Conservation (phyloP, 768 basidiomycete genomes). For the Phaffia australis region DNA sequence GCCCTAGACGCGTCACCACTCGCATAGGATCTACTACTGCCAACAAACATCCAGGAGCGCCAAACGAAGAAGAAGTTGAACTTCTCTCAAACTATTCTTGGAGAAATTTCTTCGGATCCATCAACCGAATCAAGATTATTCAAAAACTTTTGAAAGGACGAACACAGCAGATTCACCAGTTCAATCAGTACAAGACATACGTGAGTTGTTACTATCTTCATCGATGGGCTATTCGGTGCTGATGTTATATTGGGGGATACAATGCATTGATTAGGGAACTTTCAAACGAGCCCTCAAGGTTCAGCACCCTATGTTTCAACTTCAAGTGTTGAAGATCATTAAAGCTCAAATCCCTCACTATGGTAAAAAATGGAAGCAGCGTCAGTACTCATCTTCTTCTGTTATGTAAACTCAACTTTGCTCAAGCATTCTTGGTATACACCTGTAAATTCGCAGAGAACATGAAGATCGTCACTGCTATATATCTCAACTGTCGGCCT, state of each 20-base stretch:
- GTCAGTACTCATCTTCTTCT: constrained; percentile 43
- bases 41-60: constrained; percentile 18
- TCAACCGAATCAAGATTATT: constrained; percentile 96
- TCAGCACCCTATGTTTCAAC: constrained; percentile 82
- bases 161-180: constrained; percentile 86
- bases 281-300: constrained; percentile 89
- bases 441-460: constrained; percentile 54
- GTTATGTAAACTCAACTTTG: neutral
- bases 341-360: constrained; percentile 99
- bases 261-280: constrained; percentile 55
- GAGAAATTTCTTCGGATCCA: constrained; percentile 93
- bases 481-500: constrained; percentile 93
- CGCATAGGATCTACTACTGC: constrained; percentile 10
- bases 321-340: constrained; percentile 90
- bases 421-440: constrained; percentile 4
- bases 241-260: neutral
- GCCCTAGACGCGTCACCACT: constrained; percentile 50
- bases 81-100: constrained; percentile 89
- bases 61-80: constrained; percentile 62
- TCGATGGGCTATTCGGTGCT: constrained; percentile 12
- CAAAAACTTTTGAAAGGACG: constrained; percentile 93
- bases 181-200: constrained; percentile 96
- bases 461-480: constrained; percentile 99
- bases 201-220: constrained; percentile 40
- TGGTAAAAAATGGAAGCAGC: constrained; percentile 94